Evolutionary conservation across 2,329 filamentous ascomycete genomes (phyloP).

Genomic region (Truncatella angustata): DNA sequence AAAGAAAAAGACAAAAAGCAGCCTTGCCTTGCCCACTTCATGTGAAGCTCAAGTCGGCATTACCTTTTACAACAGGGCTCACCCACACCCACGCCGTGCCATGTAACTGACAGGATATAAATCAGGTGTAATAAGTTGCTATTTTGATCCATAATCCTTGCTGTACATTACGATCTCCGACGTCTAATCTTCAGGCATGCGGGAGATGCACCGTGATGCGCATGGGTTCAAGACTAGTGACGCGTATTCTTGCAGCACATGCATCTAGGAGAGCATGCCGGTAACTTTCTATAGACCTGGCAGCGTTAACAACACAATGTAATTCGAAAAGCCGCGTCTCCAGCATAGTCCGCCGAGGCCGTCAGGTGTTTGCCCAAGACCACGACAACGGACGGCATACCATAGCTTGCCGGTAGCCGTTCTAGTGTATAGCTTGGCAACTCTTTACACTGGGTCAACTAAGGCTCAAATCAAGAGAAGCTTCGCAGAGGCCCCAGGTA

Average conservation of each 20-base stretch:
- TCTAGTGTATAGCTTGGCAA: conserved; percentile 4
- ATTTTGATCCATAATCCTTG: conserved; percentile 14
- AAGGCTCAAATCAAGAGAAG: not conserved
- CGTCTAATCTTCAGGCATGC: conserved; percentile 1
- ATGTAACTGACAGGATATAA: not conserved
- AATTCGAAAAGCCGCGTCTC: not conserved
- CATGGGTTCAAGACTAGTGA: not conserved
- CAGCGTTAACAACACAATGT: not conserved
- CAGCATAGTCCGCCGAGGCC: not conserved
- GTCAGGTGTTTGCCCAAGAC: not conserved
- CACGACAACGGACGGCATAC: not conserved
- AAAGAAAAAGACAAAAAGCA: not conserved
- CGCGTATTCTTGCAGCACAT: not conserved
- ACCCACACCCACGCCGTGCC: not conserved
- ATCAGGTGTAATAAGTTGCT: not conserved
- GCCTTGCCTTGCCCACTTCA: not conserved
- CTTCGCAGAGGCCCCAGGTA: not conserved
- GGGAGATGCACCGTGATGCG: conserved; percentile 5
- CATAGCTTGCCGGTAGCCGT: not conserved
- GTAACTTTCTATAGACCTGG: not conserved
- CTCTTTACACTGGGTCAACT: conserved; percentile 4
- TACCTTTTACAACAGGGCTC: not conserved
- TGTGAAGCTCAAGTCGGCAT: conserved; percentile 3
- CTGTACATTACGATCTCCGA: conserved; percentile 13
- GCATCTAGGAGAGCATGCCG: not conserved